phyloP scores from a whole-genome alignment of 2,329 filamentous ascomycete genomes.

The Cucurbitaria berberidis region DNA sequence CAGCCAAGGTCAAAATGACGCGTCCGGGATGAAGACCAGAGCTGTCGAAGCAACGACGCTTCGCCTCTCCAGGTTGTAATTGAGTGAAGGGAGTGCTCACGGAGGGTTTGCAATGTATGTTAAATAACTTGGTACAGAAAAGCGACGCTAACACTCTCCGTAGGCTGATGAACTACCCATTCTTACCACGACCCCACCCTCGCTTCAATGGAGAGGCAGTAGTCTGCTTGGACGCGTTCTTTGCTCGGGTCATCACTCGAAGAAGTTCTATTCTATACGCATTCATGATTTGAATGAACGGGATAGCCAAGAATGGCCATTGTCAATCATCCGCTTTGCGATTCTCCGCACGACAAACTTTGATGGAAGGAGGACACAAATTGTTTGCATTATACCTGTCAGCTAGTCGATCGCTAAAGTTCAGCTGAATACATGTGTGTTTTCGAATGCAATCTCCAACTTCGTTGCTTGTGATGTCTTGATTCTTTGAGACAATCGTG shows the following conservation, averaged over 20 bases:
- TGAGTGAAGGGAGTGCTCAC: slow-evolving; percentile 39
- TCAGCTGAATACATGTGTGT: slow-evolving; percentile 35
- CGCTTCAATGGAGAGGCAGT: slow-evolving; percentile 45
- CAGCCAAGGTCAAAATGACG: slow-evolving; percentile 43
- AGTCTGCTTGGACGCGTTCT: slow-evolving; percentile 19
- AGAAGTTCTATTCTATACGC: slow-evolving; percentile 23
- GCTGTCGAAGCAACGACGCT: slow-evolving; percentile 40
- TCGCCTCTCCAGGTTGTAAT: slow-evolving; percentile 51
- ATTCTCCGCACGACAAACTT: slow-evolving; percentile 30
- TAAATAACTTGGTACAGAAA: background rate
- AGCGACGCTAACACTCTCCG: slow-evolving; percentile 4
- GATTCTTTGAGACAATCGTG: background rate
- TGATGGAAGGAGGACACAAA: slow-evolving; percentile 28
- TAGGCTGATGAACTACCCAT: slow-evolving; percentile 45
- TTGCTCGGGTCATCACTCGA: slow-evolving; percentile 22
- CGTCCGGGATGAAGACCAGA: slow-evolving; percentile 36
- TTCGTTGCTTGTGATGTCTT: background rate
- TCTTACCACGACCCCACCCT: slow-evolving; percentile 47
- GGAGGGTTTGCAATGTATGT: slow-evolving; percentile 46
- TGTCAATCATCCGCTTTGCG: slow-evolving; percentile 37
- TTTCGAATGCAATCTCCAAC: slow-evolving; percentile 1
- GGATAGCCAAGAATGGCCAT: slow-evolving; percentile 27
- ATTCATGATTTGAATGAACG: slow-evolving; percentile 15
- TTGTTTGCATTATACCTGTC: slow-evolving; percentile 30
- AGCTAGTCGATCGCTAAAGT: slow-evolving; percentile 39